Evolutionary conservation across 495 filamentous ascomycete species (phyloP).

Genomic region (Opeltia flavorubescens): DNA sequence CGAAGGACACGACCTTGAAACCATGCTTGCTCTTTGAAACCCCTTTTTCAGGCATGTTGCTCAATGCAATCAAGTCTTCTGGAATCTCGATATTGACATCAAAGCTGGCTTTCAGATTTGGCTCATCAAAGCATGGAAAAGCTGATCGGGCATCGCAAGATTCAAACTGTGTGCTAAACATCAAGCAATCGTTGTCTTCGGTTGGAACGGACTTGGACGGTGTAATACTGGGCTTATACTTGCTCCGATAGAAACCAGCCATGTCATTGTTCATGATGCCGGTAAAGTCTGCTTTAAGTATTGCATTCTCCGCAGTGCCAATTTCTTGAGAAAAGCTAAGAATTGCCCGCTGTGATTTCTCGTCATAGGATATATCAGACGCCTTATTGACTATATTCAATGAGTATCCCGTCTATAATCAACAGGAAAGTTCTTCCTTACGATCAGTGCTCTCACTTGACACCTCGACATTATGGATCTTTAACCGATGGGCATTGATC

Average conservation of each 20-base stretch:
- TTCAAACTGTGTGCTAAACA: conserved; percentile 96
- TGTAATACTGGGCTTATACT: conserved; percentile 69
- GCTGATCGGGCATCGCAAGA: conserved; percentile 86
- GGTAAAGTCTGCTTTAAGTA: conserved; percentile 61
- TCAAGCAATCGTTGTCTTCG: conserved; percentile 71
- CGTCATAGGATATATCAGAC: conserved; percentile 59
- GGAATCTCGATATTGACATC: conserved; percentile 87
- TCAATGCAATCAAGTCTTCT: conserved; percentile 69
- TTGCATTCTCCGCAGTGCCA: conserved; percentile 41
- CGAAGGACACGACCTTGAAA: conserved; percentile 69
- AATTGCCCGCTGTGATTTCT: conserved; percentile 61
- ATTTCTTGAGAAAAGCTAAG: conserved; percentile 58
- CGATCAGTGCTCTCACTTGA: conserved; percentile 3
- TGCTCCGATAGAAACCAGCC: conserved; percentile 91
- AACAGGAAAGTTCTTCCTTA: background rate
- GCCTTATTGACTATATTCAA: conserved; percentile 32
- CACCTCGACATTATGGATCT: conserved; percentile 38
- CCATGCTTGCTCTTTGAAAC: conserved; percentile 44
- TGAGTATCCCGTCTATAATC: background rate
- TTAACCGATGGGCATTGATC: conserved; percentile 56
- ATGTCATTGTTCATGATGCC: conserved; percentile 88
- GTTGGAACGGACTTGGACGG: conserved; percentile 57
- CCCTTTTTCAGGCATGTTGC: conserved; percentile 82
- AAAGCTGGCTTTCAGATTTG: conserved; percentile 89
- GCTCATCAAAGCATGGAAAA: conserved; percentile 97